Evolutionary conservation across 805 yeast genomes (phyloP).

Genomic region (Metschnikowia drakensbergensis): DNA sequence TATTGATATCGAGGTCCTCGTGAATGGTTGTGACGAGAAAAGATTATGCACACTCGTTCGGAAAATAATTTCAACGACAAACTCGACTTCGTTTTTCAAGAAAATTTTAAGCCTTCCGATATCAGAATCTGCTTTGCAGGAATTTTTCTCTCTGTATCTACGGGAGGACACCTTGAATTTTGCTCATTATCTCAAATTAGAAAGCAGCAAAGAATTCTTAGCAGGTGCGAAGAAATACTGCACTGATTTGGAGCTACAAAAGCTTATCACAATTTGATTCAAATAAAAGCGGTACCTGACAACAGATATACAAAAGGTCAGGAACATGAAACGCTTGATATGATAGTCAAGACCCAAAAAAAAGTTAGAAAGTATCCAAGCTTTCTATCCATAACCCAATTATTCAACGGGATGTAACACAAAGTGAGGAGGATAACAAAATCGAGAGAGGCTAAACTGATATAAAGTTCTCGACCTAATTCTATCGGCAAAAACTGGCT

Average conservation of each 20-base stretch:
- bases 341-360: slow-evolving; percentile 8
- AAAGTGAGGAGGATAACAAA: slow-evolving; percentile 22
- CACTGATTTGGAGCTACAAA: not conserved
- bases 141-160: slow-evolving; percentile 1
- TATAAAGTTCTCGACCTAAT: slow-evolving; percentile 21
- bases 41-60: slow-evolving; percentile 26
- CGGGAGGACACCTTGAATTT: not conserved
- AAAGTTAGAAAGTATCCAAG: slow-evolving; percentile 21
- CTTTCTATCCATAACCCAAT: slow-evolving; percentile 32
- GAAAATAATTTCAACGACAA: slow-evolving; percentile 27
- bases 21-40: slow-evolving; percentile 23
- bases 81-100: slow-evolving; percentile 8
- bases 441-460: slow-evolving; percentile 26
- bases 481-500: slow-evolving; percentile 17
- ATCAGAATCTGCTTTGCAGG: not conserved
- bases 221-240: not conserved
- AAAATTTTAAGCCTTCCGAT: slow-evolving; percentile 3
- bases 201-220: not conserved
- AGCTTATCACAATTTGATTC: not conserved
- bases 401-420: slow-evolving; percentile 28
- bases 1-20: slow-evolving; percentile 38
- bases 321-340: not conserved
- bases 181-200: not conserved
- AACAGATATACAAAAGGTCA: not conserved
- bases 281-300: not conserved